These are phyloP conservation scores for Saccharata proteae DNA, from an alignment of 2,329 filamentous ascomycete genomes.

Conservation along the genomic window DNA sequence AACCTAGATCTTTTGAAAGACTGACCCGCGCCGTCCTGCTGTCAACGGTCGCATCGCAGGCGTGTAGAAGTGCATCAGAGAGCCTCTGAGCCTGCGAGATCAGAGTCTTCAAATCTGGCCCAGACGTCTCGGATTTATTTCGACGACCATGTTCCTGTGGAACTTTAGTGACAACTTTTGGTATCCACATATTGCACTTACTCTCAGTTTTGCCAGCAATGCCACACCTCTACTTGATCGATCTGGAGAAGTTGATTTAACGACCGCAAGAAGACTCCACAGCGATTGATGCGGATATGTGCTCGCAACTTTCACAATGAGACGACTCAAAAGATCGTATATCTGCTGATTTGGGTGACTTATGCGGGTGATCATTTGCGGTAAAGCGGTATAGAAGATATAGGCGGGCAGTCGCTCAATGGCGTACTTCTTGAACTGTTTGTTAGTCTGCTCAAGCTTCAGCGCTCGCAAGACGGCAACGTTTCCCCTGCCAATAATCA, in stretches of 20 bases:
- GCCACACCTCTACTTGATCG: slow-evolving; percentile 43
- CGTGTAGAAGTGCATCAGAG: slow-evolving; percentile 65
- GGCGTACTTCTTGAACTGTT: slow-evolving; percentile 69
- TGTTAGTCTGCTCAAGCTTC: slow-evolving; percentile 57
- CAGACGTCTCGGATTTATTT: slow-evolving; percentile 31
- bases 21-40: slow-evolving; percentile 60
- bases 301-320: slow-evolving; percentile 76
- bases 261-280: slow-evolving; percentile 81
- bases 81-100: slow-evolving; percentile 71
- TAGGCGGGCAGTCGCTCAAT: slow-evolving; percentile 54
- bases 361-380: slow-evolving; percentile 93
- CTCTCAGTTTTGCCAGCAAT: slow-evolving; percentile 30
- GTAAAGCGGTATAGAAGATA: slow-evolving; percentile 71
- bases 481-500: slow-evolving; percentile 15
- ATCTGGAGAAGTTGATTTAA: slow-evolving; percentile 66
- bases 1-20: slow-evolving; percentile 64
- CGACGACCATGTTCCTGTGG: slow-evolving; percentile 41
- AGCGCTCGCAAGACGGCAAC: slow-evolving; percentile 42
- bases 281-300: slow-evolving; percentile 83
- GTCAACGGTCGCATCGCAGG: slow-evolving; percentile 71
- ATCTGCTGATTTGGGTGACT: slow-evolving; percentile 71
- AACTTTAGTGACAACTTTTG: slow-evolving; percentile 19
- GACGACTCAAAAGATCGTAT: slow-evolving; percentile 61
- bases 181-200: slow-evolving; percentile 16
- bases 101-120: slow-evolving; percentile 54